phyloP scores from a whole-genome alignment of 1,284 basidiomycete species.

The Coniferiporia weirii region DNA sequence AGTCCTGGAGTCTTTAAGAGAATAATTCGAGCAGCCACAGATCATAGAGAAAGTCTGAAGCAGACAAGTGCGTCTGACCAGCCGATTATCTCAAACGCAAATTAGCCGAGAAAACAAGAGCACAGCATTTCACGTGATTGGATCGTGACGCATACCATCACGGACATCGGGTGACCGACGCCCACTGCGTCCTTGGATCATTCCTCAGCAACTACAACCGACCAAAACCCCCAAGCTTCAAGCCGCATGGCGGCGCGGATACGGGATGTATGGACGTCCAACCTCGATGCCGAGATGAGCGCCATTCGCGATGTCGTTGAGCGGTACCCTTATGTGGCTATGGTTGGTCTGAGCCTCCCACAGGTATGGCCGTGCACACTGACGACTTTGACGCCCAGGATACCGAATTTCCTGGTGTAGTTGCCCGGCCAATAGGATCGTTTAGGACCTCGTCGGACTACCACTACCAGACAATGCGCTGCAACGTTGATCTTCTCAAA shows the following conservation, averaged over 20 bases:
- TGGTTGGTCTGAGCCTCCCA: slow-evolving; percentile 55
- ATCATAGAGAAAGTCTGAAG: no score
- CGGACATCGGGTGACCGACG: no score
- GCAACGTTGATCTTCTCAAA: slow-evolving; percentile 97
- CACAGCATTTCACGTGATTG: no score
- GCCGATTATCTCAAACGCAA: no score
- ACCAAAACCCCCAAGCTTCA: background rate
- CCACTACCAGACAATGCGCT: slow-evolving; percentile 99
- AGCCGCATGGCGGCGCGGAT: slow-evolving; percentile 41
- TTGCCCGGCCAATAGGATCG: slow-evolving; percentile 92
- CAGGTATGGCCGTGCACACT: slow-evolving; percentile 21
- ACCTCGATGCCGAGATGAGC: slow-evolving; percentile 90
- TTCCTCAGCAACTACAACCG: background rate
- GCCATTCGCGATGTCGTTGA: slow-evolving; percentile 85
- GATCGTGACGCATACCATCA: no score
- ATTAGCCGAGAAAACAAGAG: no score
- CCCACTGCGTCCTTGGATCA: background rate
- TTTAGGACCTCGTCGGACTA: slow-evolving; percentile 98
- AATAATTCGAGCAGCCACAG: no score
- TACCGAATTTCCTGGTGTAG: slow-evolving; percentile 98
- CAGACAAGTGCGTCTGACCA: no score
- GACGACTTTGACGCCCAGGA: slow-evolving; percentile 51
- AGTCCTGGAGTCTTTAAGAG: no score
- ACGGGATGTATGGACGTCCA: slow-evolving; percentile 92
- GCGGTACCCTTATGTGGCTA: slow-evolving; percentile 90